These are phyloP conservation scores for Penicillium subrubescens DNA, from an alignment of 495 filamentous ascomycete species.

Conservation along the genomic window DNA sequence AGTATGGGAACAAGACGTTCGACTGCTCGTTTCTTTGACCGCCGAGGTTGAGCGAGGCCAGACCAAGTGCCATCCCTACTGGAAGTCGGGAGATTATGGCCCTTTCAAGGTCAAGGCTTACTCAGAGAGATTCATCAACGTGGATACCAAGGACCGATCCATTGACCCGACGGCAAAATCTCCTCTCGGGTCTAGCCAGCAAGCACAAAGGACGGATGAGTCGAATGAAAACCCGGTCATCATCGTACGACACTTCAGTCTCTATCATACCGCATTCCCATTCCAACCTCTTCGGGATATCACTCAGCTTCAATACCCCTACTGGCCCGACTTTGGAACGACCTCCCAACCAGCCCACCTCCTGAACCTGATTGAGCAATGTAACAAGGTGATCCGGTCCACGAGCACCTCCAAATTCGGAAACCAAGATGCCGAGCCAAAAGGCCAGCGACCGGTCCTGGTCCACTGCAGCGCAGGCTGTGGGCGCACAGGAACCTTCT, in stretches of 20 bases:
- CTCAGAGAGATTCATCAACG: constrained; percentile 75
- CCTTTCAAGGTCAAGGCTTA: constrained; percentile 73
- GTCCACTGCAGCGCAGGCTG: constrained; percentile 97
- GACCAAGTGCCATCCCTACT: constrained; percentile 92
- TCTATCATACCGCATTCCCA: constrained; percentile 74
- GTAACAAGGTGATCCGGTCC: constrained; percentile 56
- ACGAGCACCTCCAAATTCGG: constrained; percentile 37
- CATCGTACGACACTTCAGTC: constrained; percentile 82
- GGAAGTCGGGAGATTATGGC: constrained; percentile 80
- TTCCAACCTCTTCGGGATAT: constrained; percentile 90
- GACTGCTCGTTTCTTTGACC: constrained; percentile 93
- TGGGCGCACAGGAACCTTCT: constrained; percentile 93
- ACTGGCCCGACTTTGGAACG: constrained; percentile 95
- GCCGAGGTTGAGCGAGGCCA: constrained; percentile 96
- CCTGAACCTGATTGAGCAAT: constrained; percentile 82
- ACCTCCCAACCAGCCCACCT: constrained; percentile 87
- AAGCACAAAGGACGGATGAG: constrained; percentile 21
- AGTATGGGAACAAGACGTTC: constrained; percentile 93
- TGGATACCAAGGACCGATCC: constrained; percentile 53
- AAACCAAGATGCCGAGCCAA: constrained; percentile 55
- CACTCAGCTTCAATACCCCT: constrained; percentile 90
- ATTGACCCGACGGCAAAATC: constrained; percentile 12
- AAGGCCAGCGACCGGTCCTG: constrained; percentile 67
- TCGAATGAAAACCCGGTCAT: constrained; percentile 67
- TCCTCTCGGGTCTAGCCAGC: constrained; percentile 21